Evolutionary conservation across 257 asterid genomes (phyloP).

Genomic region (Nicotiana sylvestris): DNA sequence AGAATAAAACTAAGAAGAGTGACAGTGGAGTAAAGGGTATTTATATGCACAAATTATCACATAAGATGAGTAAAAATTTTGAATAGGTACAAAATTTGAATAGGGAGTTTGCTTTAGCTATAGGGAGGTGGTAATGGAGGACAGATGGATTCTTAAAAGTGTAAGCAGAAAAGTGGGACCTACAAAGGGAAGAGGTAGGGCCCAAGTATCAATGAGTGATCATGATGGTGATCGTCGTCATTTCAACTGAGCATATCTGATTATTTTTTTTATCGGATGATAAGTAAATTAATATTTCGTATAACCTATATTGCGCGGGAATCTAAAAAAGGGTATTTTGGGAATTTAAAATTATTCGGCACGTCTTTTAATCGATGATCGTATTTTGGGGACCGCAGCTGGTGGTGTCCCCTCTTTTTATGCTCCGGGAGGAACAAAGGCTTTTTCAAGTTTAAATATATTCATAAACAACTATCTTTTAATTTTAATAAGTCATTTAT

Average conservation of each 20-base stretch:
- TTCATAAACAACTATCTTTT: too few species aligned
- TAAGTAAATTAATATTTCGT: neutral
- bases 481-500: too few species aligned
- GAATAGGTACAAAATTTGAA: neutral
- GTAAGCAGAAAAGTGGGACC: constrained; percentile 45
- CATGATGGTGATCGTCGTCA: constrained; percentile 22
- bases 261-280: neutral
- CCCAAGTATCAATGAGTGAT: constrained; percentile 9
- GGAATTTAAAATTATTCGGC: constrained; percentile 19
- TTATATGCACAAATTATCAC: neutral
- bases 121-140: constrained; percentile 43
- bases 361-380: constrained; percentile 17
- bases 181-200: neutral
- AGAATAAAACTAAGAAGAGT: neutral
- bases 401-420: neutral
- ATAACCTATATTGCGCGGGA: constrained; percentile 36
- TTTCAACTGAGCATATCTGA: constrained; percentile 6
- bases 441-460: neutral
- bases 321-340: constrained; percentile 24
- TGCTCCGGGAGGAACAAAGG: constrained; percentile 5
- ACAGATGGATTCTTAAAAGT: constrained; percentile 65
- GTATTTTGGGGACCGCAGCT: constrained; percentile 19
- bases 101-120: neutral
- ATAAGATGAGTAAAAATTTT: neutral
- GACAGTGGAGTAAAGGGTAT: neutral